Evolutionary conservation across 768 basidiomycete genomes (phyloP).

Genomic region (Pulveroboletus sp.): DNA sequence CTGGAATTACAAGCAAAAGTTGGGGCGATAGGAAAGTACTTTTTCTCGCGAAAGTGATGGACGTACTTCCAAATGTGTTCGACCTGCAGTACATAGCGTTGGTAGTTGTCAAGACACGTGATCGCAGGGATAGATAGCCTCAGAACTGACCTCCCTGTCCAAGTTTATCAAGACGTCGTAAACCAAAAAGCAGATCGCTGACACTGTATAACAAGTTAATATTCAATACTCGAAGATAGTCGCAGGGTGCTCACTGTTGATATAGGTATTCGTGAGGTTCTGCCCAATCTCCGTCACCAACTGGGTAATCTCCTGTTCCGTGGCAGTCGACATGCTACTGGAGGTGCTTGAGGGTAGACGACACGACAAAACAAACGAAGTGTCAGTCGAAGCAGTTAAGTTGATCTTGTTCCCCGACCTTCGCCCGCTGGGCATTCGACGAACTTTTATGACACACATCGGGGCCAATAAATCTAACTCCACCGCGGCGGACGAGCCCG

Average conservation of each 20-base stretch:
- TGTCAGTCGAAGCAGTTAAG: too few species aligned
- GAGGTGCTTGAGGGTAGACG: too few species aligned
- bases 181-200: background rate
- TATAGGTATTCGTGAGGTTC: background rate
- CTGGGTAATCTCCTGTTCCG: too few species aligned
- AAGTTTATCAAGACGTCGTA: slow-evolving; percentile 5
- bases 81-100: background rate
- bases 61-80: slow-evolving; percentile 4
- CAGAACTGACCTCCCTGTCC: slow-evolving; percentile 3
- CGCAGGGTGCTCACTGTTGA: background rate
- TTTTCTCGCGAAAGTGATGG: background rate
- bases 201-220: background rate
- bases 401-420: too few species aligned
- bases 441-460: too few species aligned
- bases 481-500: too few species aligned
- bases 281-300: background rate
- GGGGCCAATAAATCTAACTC: too few species aligned
- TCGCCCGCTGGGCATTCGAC: too few species aligned
- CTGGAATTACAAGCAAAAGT: background rate
- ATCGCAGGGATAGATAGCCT: background rate
- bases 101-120: background rate
- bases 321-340: too few species aligned
- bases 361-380: too few species aligned
- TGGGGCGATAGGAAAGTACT: too few species aligned
- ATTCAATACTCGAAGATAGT: background rate